A percentile compares a stretch with the other conserved stretches of the same genome.
These are phyloP conservation scores for Phytophthora sansomeana DNA, from an alignment of 352 stramenopile genomes.

Conservation along the genomic window DNA sequence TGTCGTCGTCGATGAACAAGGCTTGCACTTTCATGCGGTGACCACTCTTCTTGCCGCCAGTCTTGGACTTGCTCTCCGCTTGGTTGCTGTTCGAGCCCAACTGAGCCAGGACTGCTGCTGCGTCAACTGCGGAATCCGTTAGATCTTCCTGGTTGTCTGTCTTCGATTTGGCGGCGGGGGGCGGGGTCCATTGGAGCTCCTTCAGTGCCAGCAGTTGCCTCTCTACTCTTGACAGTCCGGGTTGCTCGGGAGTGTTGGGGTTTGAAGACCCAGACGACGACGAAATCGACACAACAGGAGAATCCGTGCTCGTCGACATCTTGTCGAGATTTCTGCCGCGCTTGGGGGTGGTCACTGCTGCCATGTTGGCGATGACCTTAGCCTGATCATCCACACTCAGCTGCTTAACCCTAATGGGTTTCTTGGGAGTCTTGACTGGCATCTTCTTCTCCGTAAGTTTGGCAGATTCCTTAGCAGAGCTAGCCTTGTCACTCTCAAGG, in stretches of 20 bases:
- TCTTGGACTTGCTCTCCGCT: constrained; percentile 12
- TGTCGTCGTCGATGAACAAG: constrained; percentile 39
- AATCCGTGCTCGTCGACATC: constrained; percentile 46
- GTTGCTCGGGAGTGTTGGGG: constrained; percentile 68
- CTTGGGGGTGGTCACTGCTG: constrained; percentile 51
- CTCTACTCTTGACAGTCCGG: constrained; percentile 41
- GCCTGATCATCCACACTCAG: constrained; percentile 8
- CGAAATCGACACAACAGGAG: constrained; percentile 77
- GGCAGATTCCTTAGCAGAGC: constrained; percentile 4
- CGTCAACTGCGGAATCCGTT: constrained; percentile 28
- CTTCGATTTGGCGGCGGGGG: constrained; percentile 15
- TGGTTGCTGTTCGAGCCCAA: constrained; percentile 27
- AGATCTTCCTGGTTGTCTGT: constrained; percentile 23
- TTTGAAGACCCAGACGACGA: constrained; percentile 72
- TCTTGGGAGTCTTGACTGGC: constrained; percentile 26
- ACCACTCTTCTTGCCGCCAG: constrained; percentile 29
- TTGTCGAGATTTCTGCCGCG: constrained; percentile 19
- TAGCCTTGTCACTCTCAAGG: constrained; percentile 23
- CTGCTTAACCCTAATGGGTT: constrained; percentile 18
- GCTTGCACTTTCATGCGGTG: constrained; percentile 44
- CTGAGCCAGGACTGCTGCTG: constrained; percentile 27
- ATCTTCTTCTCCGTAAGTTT: constrained; percentile 23
- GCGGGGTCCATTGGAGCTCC: constrained; percentile 68
- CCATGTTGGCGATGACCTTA: constrained; percentile 1
- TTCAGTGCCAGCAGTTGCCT: constrained; percentile 51